Percentiles rank a stretch among this genome's conserved stretches.
Evolutionary conservation across 306 rosid species (phyloP).

Genomic region (Parietaria judaica): DNA sequence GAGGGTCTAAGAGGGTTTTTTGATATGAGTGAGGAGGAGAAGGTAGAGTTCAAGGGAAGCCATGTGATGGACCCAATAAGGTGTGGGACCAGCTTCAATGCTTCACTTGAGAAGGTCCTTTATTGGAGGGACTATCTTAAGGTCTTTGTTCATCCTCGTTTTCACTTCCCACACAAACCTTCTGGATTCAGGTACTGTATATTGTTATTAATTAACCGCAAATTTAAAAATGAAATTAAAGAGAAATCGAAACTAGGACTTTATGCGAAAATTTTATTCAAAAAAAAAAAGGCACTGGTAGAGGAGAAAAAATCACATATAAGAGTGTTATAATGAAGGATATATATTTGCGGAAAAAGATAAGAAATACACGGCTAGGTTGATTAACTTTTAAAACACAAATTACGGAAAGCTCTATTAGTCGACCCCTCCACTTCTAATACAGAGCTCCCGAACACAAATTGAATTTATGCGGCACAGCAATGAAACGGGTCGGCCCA

Average conservation of each 20-base stretch:
- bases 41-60: conserved; percentile 38
- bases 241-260: not conserved
- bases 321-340: no score
- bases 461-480: no score
- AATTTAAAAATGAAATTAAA: not conserved
- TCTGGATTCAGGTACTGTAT: conserved; percentile 38
- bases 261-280: no score
- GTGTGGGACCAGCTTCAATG: conserved; percentile 49
- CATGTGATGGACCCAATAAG: conserved; percentile 42
- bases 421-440: no score
- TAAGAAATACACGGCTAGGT: no score
- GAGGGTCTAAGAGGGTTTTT: conserved; percentile 30
- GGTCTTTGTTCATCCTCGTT: conserved; percentile 39
- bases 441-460: no score
- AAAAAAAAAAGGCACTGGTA: no score
- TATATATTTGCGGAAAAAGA: no score
- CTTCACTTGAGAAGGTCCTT: conserved; percentile 29
- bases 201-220: not conserved
- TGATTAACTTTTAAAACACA: no score
- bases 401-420: no score
- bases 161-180: conserved; percentile 48
- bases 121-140: conserved; percentile 69
- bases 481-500: no score
- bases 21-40: conserved; percentile 37
- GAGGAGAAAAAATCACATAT: no score